phyloP scores from a whole-genome alignment of 768 basidiomycete genomes.

The Gloeostereum incarnatum region DNA sequence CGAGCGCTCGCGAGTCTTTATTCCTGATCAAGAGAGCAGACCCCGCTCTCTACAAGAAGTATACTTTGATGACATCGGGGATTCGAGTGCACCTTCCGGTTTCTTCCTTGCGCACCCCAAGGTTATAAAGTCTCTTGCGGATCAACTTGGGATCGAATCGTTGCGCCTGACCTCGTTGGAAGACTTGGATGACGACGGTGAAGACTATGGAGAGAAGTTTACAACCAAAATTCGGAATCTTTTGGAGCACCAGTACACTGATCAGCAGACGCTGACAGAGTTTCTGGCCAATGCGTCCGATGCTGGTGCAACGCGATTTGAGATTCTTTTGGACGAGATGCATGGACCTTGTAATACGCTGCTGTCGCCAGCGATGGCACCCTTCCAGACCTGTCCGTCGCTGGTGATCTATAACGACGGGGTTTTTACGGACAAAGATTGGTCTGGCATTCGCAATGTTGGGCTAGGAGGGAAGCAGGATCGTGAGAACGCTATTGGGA shows the following conservation, averaged over 20 bases:
- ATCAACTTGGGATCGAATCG: slow-evolving; percentile 9
- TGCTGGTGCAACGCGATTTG: slow-evolving; percentile 34
- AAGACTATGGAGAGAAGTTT: slow-evolving; percentile 34
- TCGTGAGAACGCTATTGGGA: slow-evolving; percentile 30
- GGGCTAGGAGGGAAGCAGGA: slow-evolving; percentile 35
- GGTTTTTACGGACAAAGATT: slow-evolving; percentile 30
- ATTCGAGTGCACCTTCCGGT: not conserved
- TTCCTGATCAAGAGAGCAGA: slow-evolving; percentile 20
- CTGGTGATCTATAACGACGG: slow-evolving; percentile 37
- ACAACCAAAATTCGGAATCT: slow-evolving; percentile 31
- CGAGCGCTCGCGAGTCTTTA: slow-evolving; percentile 18
- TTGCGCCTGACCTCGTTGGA: slow-evolving; percentile 6
- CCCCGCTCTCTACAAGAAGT: slow-evolving; percentile 20
- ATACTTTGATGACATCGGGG: slow-evolving; percentile 32
- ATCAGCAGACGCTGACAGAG: slow-evolving; percentile 33
- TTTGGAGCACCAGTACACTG: slow-evolving; percentile 30
- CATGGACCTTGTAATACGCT: slow-evolving; percentile 8
- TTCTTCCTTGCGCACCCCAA: slow-evolving; percentile 3
- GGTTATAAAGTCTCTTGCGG: slow-evolving; percentile 8
- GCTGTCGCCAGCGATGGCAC: slow-evolving; percentile 23
- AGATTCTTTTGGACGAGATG: slow-evolving; percentile 27
- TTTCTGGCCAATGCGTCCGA: slow-evolving; percentile 48
- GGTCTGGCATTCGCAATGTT: slow-evolving; percentile 33
- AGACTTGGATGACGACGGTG: slow-evolving; percentile 17
- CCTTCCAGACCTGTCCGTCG: slow-evolving; percentile 24